Evolutionary conservation across 2,329 filamentous ascomycete species (phyloP), one percentile per base, ranked within the genome.

Genomic region (Seiridium cupressi): DNA sequence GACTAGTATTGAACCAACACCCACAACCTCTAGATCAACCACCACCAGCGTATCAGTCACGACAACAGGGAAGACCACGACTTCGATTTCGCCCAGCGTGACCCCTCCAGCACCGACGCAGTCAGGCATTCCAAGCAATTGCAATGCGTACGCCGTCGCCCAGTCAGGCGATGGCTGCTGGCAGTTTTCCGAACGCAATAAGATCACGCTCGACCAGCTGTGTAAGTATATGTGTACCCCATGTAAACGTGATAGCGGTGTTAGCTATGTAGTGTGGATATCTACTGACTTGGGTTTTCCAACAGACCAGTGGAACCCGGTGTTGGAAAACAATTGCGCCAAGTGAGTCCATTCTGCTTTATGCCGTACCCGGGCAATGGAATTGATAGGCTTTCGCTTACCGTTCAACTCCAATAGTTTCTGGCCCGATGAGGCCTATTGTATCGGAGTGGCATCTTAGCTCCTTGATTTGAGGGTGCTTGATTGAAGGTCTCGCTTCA

Each of bases 131-230:
- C 59, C 59, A 5, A 32, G 63, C 3, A 65, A 62, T 13, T 74
- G 72, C 57, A 66, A 69, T 44, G 64, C 66, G 60, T 74, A 66
- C 59, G 62, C 63, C 32, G 49, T 60, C 53, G 67, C 69, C 11
- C 36, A 60, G n/a, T 35, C 48, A 3, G 71, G 70, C 4, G 64
- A 68, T 32, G 64, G 54, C 31, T 75, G 72, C 59, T n/a, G 42
- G 13, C 18, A 5, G 5, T 57, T 60, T 57, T 31, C 54, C 4
- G 47, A n/a, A 10, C 38, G 9, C 7, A 54, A 57, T 35, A 35
- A 34, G 4, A 58, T 62, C 46, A 42, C 51, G 11, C 11, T 26
- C 0, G 54, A 49, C 1, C 53, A 62, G 34, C 32, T 62, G 32
- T 60, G 38, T 36, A 13, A 31, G 32, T 54, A 26, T 2, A 42